Base-by-base conservation (phyloP, 2,329 filamentous ascomycete genomes). In the Trichoderma breve region DNA sequence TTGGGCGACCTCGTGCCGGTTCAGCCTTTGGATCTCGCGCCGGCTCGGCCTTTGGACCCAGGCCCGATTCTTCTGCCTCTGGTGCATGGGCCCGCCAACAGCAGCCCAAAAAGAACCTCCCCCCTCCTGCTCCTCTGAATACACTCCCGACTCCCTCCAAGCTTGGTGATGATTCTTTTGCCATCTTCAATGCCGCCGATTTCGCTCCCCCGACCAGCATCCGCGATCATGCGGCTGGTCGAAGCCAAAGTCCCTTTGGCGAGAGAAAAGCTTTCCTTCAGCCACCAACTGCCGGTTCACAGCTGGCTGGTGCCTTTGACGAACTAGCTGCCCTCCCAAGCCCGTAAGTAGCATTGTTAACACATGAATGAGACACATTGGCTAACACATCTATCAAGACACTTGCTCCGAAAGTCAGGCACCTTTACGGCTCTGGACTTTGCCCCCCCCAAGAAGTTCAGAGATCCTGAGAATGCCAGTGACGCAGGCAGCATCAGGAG, bases 261-360 rank as follows among this genome's bases (percentile, higher is more conserved):
- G 89, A 91, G 79, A 85, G 89, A 75, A 82, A 90, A 39, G 90
- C 94, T 1, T 99, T 93, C 83, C 91, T 90, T 71, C 90, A 92
- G n/a, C 85, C 86, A 47, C 87, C 95, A 2, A 89, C 91, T 18
- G 87, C 89, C 34, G 91, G 93, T 79, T 92, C 90, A n/a, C 95
- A 95, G 1, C 86, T 98, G 51, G 91, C 88, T 28, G 93, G 92
- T 73, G 87, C 94, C 6, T 98, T 94, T 81, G 95, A 98, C 71
- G 95, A 98, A 72, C 90, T 98, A 73, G 83, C 91, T 14, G 87
- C 88, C 9, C 90, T 99, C 74, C 96, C 96, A 47, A 98, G 94
- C 87, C 94, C 96, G 89, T 95, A 90, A 92, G 93, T 92, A 74
- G 30, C 74, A 62, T 9, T 51, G 3, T 5, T 6, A 21, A 15